Conservation (phyloP, 495 filamentous ascomycete species). For the Penicillium dipodomyicola region DNA sequence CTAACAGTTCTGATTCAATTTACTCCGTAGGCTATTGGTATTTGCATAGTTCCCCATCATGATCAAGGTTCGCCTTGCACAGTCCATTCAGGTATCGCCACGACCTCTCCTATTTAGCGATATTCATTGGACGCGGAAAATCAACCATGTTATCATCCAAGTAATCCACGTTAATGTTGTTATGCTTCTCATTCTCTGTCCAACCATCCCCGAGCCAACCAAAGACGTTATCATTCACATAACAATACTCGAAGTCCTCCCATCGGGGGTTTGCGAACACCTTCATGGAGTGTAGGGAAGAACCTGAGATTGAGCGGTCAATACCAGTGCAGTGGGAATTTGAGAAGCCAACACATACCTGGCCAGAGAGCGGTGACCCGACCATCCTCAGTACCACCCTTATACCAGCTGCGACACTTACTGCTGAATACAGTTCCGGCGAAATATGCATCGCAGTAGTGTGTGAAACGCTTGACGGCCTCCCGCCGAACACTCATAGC, state of each 20-base stretch:
- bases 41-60: too few relatives aligned
- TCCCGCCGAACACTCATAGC: slow-evolving; percentile 36
- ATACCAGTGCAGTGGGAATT: neutral
- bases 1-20: too few relatives aligned
- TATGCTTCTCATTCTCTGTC: slow-evolving; percentile 39
- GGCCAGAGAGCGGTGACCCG: slow-evolving; percentile 43
- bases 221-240: slow-evolving; percentile 36
- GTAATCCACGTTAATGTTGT: slow-evolving; percentile 34
- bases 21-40: too few relatives aligned
- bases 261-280: slow-evolving; percentile 37
- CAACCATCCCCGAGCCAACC: slow-evolving; percentile 46
- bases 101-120: too few relatives aligned
- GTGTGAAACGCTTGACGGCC: slow-evolving; percentile 45
- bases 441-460: slow-evolving; percentile 49
- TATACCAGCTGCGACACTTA: slow-evolving; percentile 57
- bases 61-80: too few relatives aligned
- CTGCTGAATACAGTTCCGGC: slow-evolving; percentile 45
- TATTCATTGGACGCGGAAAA: too few relatives aligned
- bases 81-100: too few relatives aligned
- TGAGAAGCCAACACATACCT: slow-evolving; percentile 25
- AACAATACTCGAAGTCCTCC: slow-evolving; percentile 43
- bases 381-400: slow-evolving; percentile 38
- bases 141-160: too few relatives aligned
- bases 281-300: slow-evolving; percentile 41
- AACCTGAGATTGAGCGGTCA: slow-evolving; percentile 25